A percentile compares a stretch with the other conserved stretches of the same genome.
These are phyloP conservation scores for Fusarium beomiforme DNA, from an alignment of 2,329 filamentous ascomycete genomes.

Conservation along the genomic window DNA sequence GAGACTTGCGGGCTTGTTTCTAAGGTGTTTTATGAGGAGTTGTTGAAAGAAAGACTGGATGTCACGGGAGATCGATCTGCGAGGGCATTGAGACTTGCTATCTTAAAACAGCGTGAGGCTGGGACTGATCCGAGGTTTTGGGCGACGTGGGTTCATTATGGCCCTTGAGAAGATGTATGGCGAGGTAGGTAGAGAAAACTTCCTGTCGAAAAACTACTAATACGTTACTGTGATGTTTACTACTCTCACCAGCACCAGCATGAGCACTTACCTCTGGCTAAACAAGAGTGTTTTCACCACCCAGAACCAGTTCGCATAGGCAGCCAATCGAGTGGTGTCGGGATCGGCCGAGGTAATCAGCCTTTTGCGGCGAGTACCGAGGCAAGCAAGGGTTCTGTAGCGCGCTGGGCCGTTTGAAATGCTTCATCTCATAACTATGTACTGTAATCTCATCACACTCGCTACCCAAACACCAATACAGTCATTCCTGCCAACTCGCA, in stretches of 20 bases:
- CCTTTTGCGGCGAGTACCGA: background rate
- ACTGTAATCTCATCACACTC: background rate
- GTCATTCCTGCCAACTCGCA: background rate
- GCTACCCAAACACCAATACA: background rate
- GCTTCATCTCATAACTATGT: background rate
- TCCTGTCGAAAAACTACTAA: too few species aligned
- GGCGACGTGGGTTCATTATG: background rate
- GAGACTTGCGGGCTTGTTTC: background rate
- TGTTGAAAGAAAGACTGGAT: background rate
- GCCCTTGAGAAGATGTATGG: background rate
- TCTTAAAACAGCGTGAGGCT: background rate
- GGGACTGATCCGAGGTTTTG: background rate
- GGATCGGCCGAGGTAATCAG: background rate
- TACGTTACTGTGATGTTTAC: too few species aligned
- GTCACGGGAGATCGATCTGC: background rate
- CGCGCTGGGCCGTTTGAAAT: too few species aligned
- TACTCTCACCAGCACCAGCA: too few species aligned
- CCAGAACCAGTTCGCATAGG: too few species aligned
- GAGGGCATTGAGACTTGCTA: background rate
- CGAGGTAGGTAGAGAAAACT: too few species aligned
- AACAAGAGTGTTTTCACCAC: rapidly evolving
- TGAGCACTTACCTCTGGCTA: too few species aligned
- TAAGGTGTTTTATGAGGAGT: background rate
- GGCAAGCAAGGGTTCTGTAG: too few species aligned
- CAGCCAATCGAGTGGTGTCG: background rate